phyloP scores from a whole-genome alignment of 2,329 filamentous ascomycete genomes.

The Ceratocystis colombiana region DNA sequence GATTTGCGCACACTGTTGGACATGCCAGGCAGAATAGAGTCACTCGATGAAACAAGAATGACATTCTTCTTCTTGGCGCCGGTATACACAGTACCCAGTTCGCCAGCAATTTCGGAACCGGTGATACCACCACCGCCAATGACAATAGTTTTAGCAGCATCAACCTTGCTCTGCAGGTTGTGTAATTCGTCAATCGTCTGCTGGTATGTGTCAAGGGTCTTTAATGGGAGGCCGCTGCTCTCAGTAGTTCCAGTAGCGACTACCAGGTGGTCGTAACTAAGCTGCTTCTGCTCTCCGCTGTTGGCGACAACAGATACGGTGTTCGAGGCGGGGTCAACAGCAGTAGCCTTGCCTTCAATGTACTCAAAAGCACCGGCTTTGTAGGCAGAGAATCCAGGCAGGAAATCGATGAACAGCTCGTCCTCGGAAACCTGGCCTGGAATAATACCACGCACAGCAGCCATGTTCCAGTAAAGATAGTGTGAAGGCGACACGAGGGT shows the following conservation, averaged over 20 bases:
- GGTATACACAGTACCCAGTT: constrained; percentile 33
- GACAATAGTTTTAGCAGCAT: constrained; percentile 33
- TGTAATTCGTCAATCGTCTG: constrained; percentile 36
- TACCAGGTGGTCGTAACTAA: constrained; percentile 43
- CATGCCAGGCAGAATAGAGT: constrained; percentile 25
- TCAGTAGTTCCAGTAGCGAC: constrained; percentile 36
- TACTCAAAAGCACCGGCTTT: constrained; percentile 42
- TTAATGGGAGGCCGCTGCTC: constrained; percentile 38
- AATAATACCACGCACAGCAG: constrained; percentile 41
- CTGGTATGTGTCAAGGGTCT: constrained; percentile 37
- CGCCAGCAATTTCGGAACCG: constrained; percentile 35
- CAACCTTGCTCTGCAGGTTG: constrained; percentile 34
- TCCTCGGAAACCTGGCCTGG: constrained; percentile 39
- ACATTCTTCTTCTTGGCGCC: constrained; percentile 30
- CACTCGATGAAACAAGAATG: constrained; percentile 26
- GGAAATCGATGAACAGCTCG: constrained; percentile 32
- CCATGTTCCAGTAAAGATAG: constrained; percentile 41
- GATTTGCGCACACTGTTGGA: constrained; percentile 34
- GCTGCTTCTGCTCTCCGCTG: constrained; percentile 30
- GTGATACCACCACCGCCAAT: constrained; percentile 35
- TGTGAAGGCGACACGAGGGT: constrained; percentile 41
- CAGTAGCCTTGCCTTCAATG: constrained; percentile 40
- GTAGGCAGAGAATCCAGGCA: constrained; percentile 42
- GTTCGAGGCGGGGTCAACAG: constrained; percentile 37
- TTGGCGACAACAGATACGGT: constrained; percentile 36